Evolutionary conservation across 176 grass and related monocot genomes (phyloP).

Genomic region (Luzula sylvatica): DNA sequence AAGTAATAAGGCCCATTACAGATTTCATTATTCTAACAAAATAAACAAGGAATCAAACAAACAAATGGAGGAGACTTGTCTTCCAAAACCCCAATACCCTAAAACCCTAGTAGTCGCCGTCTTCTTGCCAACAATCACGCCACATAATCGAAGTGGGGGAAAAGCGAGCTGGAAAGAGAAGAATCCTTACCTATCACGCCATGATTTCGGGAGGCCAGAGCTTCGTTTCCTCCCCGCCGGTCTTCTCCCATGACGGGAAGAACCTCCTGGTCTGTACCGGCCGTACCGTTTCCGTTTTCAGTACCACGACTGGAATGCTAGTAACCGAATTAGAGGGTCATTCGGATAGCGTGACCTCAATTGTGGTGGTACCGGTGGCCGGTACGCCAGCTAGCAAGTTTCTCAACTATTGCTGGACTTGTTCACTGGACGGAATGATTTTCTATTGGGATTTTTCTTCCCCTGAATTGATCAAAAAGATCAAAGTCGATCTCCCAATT

Average conservation of each 20-base stretch:
- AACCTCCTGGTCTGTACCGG: conserved; percentile 62
- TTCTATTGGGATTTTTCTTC: conserved; percentile 63
- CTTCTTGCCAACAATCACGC: too few relatives aligned
- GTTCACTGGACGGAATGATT: conserved; percentile 60
- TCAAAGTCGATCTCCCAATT: conserved; percentile 54
- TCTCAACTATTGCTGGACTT: conserved; percentile 65
- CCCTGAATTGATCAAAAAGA: conserved; percentile 51
- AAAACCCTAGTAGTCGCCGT: too few relatives aligned
- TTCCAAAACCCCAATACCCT: too few relatives aligned
- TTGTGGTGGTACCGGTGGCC: conserved; percentile 26
- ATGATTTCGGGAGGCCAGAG: conserved; percentile 86
- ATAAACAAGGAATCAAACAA: too few relatives aligned
- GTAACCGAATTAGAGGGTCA: conserved; percentile 88
- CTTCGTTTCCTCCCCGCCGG: conserved; percentile 62
- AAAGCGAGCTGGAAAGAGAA: too few relatives aligned
- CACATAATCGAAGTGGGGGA: too few relatives aligned
- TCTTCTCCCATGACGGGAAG: conserved; percentile 69
- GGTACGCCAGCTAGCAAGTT: conserved; percentile 29
- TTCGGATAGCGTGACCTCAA: conserved; percentile 56
- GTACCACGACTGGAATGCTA: conserved; percentile 66
- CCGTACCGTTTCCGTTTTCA: conserved; percentile 67
- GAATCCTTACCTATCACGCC: too few relatives aligned
- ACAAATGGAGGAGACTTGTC: too few relatives aligned
- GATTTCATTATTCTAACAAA: too few relatives aligned
- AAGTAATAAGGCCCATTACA: too few relatives aligned